Evolutionary conservation across 164 flowering plant species (phyloP).

Genomic region (Buxus sempervirens): DNA sequence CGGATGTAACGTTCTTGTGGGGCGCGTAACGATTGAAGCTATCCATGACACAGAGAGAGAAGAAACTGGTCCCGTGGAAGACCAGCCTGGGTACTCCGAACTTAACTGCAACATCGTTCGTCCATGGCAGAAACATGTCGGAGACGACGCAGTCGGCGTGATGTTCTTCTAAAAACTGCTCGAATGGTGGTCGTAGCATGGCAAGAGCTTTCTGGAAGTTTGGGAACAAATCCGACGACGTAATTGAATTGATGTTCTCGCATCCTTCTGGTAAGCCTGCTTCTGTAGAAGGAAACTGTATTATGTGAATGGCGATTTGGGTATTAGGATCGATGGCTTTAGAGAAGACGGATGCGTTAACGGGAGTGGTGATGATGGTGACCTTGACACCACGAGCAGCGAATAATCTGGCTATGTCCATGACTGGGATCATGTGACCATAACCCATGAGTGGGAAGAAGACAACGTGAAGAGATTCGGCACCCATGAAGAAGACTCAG

Average conservation of each 20-base stretch:
- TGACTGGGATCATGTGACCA: not conserved
- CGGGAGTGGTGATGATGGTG: not conserved
- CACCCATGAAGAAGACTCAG: not conserved
- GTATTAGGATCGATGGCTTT: not conserved
- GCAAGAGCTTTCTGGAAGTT: not conserved
- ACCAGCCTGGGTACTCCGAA: not conserved
- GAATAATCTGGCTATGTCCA: not conserved
- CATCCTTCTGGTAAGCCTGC: too few species aligned
- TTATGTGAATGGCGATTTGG: not conserved
- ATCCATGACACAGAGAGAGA: not conserved
- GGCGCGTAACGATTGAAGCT: not conserved
- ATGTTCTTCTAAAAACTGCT: not conserved
- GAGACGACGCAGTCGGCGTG: conserved; percentile 1
- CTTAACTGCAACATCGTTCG: not conserved
- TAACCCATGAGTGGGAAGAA: not conserved
- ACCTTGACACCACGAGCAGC: not conserved
- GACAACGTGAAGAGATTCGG: not conserved
- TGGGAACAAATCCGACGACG: not conserved
- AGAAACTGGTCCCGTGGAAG: not conserved
- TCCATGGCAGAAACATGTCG: conserved; percentile 1
- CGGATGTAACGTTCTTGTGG: not conserved
- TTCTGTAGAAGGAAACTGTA: not conserved
- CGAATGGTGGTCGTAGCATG: not conserved
- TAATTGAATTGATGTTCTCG: not conserved
- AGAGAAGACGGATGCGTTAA: not conserved